Evolutionary conservation across 345 rosid species (phyloP), one percentile per base, ranked within the genome.

Genomic region (Kernera saxatilis): DNA sequence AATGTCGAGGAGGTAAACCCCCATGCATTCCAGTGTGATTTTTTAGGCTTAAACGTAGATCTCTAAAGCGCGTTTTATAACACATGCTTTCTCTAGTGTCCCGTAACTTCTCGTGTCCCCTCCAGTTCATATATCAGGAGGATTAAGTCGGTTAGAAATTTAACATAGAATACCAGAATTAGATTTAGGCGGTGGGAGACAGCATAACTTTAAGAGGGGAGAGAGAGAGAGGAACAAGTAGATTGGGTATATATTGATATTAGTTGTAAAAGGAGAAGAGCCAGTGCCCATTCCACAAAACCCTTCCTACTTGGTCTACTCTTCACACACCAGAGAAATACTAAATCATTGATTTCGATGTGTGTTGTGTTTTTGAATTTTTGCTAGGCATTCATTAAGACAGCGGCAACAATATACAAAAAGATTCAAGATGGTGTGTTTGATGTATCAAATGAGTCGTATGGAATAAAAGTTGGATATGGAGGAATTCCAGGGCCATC

Each of bases 341-440:
- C 43, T 9, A 25, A n/a, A 26, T 26, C 21, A 51, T 68, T 68
- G 19, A 11, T 61, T 58, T 30, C 27, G 15, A 36, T 45, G 3
- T 5, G n/a, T 17, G 18, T 8, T 67, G 69, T 67, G 48, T 6
- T 55, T 37, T 64, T 45, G 18, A 43, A 39, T 66, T 21, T 60
- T 56, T 60, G 73, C 25, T 72, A 93, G 98, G 98, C 98, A 43
- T 94, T 94, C 78, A 88, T 89, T 60, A 88, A 85, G 83, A 89
- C 98, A 56, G 99, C 99, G 41, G 93, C 95, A 64, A 86, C 95
- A 59, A 89, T 92, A 80, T 92, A 89, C 87, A 88, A 90, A 77
- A 94, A 94, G 83, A 94, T 94, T 71, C 93, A 91, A 78, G 99
- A 94, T 74, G 99, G 99, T 45, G 98, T 88, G 51, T 94, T 94